Evolutionary conservation across 2,329 filamentous ascomycete genomes (phyloP), one percentile per base, ranked within the genome.

Genomic region (Leptographium lundbergii): DNA sequence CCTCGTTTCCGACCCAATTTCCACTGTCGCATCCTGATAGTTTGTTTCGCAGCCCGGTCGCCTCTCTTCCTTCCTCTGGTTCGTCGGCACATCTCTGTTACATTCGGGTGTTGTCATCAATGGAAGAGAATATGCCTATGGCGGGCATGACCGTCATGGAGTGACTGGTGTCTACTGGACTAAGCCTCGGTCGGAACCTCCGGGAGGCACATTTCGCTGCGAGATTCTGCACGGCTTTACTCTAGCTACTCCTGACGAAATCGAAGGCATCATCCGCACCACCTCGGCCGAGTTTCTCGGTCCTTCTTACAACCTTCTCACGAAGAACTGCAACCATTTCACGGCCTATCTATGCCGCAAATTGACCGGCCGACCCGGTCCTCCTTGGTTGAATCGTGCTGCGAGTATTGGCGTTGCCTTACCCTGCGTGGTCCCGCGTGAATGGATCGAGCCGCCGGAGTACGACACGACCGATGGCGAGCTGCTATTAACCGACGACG

Each of bases 251-350:
- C 76, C 81, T 25, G 73, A 79, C 59, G 88, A 94, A 70, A 86
- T 94, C 64, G 84, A 90, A 57, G 68, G 75, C 17, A 85, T 89
- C 48, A 80, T 95, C 52, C 81, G 80, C 65, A 76, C 77, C 59
- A 86, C 85, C 14, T 89, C 86, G 1, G 80, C 86, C 50, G 79
- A 85, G 64, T 95, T 94, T 66, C 78, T 84, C 59, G 89, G 89
- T 27, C 84, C 84, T 0, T 80, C 81, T 17, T 94, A 95, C 72
- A 92, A 94, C 67, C 80, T 95, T 17, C 77, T 95, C 52, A 90
- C 85, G 24, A 84, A 84, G 65, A 95, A 95, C 71, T 95, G 89
- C 78, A 95, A 95, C 70, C 89, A 95, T 70, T 95, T 95, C 69
- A 92, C 89, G 2, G 84, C 83, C 24, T 83, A 87, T 66, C 78